Evolutionary conservation across 805 yeast genomes (phyloP).

Genomic region (Blastobotrys peoriensis): DNA sequence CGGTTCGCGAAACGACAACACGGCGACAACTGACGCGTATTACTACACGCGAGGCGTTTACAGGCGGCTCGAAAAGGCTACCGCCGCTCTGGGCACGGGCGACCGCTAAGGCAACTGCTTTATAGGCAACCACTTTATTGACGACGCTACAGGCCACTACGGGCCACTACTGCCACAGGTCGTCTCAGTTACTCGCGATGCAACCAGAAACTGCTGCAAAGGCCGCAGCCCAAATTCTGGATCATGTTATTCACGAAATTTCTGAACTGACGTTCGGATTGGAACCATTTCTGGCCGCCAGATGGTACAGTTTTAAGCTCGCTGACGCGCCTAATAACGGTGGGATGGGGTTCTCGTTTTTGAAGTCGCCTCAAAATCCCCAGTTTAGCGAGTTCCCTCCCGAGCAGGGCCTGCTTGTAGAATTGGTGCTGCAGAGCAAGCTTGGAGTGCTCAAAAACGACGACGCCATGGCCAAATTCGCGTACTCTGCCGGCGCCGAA

Average conservation of each 20-base stretch:
- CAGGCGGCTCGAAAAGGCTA: no score
- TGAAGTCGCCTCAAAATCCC: neutral
- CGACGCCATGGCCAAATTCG: neutral
- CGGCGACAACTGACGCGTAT: no score
- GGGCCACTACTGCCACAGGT: no score
- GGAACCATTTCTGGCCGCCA: neutral
- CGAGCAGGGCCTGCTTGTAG: neutral
- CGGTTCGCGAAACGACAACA: no score
- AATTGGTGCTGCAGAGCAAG: neutral
- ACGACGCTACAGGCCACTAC: no score
- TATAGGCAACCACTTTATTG: no score
- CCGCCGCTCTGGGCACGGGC: no score
- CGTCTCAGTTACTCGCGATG: no score
- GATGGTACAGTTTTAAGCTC: neutral
- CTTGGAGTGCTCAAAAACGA: neutral
- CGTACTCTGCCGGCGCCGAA: neutral
- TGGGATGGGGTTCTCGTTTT: neutral
- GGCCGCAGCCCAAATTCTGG: neutral
- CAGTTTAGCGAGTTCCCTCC: neutral
- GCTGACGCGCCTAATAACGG: neutral
- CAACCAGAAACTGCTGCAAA: no score
- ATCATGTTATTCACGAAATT: neutral
- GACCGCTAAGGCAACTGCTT: no score
- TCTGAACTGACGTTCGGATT: conserved; percentile 2
- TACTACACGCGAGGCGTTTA: no score